Percentiles rank a stretch among this genome's conserved stretches.
Conservation (phyloP, 257 asterid genomes). For the Buddleja alternifolia region DNA sequence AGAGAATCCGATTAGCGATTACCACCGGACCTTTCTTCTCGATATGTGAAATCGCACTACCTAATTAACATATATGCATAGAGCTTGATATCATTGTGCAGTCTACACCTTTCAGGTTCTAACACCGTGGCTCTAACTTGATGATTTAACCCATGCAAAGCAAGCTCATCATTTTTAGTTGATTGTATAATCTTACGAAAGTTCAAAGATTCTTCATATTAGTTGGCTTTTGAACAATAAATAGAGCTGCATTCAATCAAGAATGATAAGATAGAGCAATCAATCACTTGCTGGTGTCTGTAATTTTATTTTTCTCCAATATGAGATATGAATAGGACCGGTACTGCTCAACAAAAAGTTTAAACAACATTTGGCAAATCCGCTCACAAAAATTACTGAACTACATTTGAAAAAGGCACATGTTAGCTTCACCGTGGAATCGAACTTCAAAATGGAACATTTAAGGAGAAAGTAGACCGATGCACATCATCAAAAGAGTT, state of each 20-base stretch:
- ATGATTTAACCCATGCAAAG: conserved; percentile 7
- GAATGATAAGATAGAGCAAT: conserved; percentile 6
- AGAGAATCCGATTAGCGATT: conserved; percentile 7
- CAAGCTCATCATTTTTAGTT: conserved; percentile 5
- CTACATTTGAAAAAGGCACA: conserved; percentile 3
- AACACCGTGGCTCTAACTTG: background rate
- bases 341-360: conserved; percentile 21
- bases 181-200: background rate
- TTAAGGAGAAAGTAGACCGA: conserved; percentile 13
- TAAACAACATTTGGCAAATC: background rate
- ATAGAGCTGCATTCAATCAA: conserved; percentile 12
- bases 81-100: conserved; percentile 14
- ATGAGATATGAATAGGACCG: conserved; percentile 17
- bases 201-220: conserved; percentile 17
- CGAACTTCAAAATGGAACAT: too few relatives aligned
- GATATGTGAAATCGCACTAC: background rate
- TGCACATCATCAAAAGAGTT: conserved; percentile 15
- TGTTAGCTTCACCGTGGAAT: conserved; percentile 10
- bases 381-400: background rate
- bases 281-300: background rate
- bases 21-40: background rate
- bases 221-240: conserved; percentile 1
- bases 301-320: conserved; percentile 10
- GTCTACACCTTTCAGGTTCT: background rate
- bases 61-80: conserved; percentile 1